Base-by-base conservation (phyloP, 1,284 basidiomycete genomes). In the Singerocomus inundabilis region DNA sequence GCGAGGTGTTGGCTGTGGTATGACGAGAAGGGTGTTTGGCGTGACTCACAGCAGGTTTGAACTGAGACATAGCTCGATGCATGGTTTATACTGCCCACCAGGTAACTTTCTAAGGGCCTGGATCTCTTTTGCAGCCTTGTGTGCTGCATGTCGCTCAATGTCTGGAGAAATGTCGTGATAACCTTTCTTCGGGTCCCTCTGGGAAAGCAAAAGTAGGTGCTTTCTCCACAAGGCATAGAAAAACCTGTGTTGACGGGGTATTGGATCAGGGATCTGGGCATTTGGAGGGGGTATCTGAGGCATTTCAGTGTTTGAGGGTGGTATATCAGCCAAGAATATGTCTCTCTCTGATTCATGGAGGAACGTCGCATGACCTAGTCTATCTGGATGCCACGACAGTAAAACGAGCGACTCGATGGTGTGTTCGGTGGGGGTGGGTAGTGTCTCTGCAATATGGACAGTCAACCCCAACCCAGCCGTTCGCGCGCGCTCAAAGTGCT, bases 281-380 rank as follows among this genome's bases (percentile, higher is more conserved):
- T 64, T 56, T 6, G 49, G 52, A 51, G 51, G 54, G n/a, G 54
- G 54, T 34, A 64, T 65, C 30, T 48, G 52, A 32, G 57, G 54
- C 5, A 38, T 24, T 24, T 67, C 50, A 3, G 44, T 25, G 46
- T 52, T 32, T 3, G 43, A 38, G 0, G 63, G 56, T 24, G 63
- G 60, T 36, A 66, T 50, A 39, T 64, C 55, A 4, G 61, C 61
- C 49, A 81, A 69, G 11, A 91, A 87, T 32, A 81, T 60, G 12
- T 74, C 64, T 62, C 78, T 76, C 4, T 82, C 79, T 29, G 77
- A 74, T 2, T 81, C 79, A 48, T 87, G 74, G 21, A 92, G 76
- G 65, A 89, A 91, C 0, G 90, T 93, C 0, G 88, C 91, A 57
- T 93, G 91, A 0, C 91, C 89, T 0, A 93, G 72, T 29, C 91